These are phyloP conservation scores for Blastobotrys indianensis DNA, from an alignment of 1,139 yeast genomes.

Conservation along the genomic window DNA sequence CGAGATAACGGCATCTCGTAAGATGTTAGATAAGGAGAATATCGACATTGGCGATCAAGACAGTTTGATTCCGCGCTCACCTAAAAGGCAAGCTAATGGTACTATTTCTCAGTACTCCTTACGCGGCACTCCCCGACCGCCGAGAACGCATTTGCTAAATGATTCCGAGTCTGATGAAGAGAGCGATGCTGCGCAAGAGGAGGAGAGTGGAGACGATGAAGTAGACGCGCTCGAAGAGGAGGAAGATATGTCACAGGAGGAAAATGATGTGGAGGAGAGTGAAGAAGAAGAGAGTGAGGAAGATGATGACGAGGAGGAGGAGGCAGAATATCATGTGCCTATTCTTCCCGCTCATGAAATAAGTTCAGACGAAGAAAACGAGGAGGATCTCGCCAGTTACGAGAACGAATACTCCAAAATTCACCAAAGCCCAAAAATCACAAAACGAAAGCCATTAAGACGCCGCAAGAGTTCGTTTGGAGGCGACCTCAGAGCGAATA, in stretches of 20 bases:
- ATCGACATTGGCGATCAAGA: slow-evolving; percentile 7
- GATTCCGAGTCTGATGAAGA: slow-evolving; percentile 3
- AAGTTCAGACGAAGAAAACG: slow-evolving; percentile 1
- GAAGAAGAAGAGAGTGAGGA: slow-evolving; percentile 5
- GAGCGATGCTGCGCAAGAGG: slow-evolving; percentile 1
- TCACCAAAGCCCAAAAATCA: slow-evolving; percentile 1
- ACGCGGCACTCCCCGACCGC: slow-evolving; percentile 5
- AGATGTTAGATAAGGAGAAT: slow-evolving; percentile 1
- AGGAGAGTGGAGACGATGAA: neutral
- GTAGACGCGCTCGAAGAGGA: neutral
- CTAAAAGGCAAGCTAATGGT: neutral
- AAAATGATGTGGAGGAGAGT: neutral
- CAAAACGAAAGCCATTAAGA: neutral
- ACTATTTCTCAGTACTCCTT: neutral
- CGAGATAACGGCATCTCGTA: neutral
- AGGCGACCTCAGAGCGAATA: too few relatives aligned
- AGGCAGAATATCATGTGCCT: slow-evolving; percentile 10
- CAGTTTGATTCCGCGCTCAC: slow-evolving; percentile 8
- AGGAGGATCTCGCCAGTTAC: slow-evolving; percentile 9
- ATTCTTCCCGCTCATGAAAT: slow-evolving; percentile 12
- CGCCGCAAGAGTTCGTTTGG: neutral
- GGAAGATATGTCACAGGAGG: neutral
- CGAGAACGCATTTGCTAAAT: slow-evolving; percentile 1
- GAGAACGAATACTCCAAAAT: slow-evolving; percentile 11
- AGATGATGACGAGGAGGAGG: neutral